These are phyloP conservation scores for Chlamydomonas applanata DNA, from an alignment of 139 green algal species.

Conservation along the genomic window DNA sequence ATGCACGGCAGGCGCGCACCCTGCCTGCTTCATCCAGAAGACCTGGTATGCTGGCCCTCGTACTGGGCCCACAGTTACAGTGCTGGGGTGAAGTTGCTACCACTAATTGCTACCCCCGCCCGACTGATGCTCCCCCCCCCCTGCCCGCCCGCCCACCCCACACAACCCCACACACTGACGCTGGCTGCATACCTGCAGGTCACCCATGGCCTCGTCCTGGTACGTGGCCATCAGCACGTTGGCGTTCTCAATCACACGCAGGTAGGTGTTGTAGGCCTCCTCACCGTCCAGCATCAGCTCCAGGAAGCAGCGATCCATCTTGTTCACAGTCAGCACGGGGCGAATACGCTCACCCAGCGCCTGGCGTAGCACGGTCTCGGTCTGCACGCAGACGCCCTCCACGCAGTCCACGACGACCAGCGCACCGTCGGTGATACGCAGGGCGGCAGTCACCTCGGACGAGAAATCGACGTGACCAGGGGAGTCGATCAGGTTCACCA, in stretches of 20 bases:
- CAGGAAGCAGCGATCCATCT: conserved; percentile 99
- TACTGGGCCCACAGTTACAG: no score
- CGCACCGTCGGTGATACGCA: conserved; percentile 98
- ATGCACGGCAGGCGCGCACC: no score
- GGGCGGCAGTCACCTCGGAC: conserved; percentile 97
- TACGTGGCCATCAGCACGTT: conserved; percentile 99
- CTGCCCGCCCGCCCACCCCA: not conserved
- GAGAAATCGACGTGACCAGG: conserved; percentile 99
- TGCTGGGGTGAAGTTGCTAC: no score
- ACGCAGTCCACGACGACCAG: conserved; percentile 99
- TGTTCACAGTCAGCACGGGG: conserved; percentile 98
- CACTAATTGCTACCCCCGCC: not conserved
- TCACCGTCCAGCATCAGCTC: conserved; percentile 94
- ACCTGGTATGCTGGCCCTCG: no score
- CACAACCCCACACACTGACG: not conserved
- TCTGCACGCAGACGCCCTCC: conserved; percentile 99
- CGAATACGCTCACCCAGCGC: conserved; percentile 67
- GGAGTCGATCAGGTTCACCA: conserved; percentile 99
- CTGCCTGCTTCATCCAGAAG: no score
- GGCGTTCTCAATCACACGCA: conserved; percentile 96
- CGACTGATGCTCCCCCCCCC: not conserved
- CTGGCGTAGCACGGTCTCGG: conserved; percentile 98
- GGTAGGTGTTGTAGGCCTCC: conserved; percentile 94
- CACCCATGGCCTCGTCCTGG: conserved; percentile 92
- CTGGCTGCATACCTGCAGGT: conserved; percentile 71